Evolutionary conservation across 371 early-diverging fungal species (phyloP).

Genomic region (Syncephalis plumigaleata): DNA sequence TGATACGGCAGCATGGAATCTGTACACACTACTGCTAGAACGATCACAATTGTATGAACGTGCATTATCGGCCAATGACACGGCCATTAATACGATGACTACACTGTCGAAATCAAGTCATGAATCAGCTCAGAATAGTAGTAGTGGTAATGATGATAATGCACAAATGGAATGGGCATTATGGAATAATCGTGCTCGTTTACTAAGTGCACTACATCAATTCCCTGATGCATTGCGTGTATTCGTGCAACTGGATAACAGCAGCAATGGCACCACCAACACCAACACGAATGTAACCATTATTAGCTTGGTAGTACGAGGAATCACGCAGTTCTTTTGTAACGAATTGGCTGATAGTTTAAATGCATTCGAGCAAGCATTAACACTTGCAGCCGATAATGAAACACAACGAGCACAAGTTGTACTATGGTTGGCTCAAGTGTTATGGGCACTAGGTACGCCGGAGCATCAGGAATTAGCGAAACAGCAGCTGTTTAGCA

Average conservation of each 20-base stretch:
- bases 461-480: slow-evolving; percentile 59
- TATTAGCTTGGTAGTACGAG: slow-evolving; percentile 44
- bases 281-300: slow-evolving; percentile 8
- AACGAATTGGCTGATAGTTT: slow-evolving; percentile 47
- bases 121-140: slow-evolving; percentile 9
- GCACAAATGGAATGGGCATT: no score
- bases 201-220: slow-evolving; percentile 28
- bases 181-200: slow-evolving; percentile 33
- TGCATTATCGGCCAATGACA: slow-evolving; percentile 36
- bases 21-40: slow-evolving; percentile 62
- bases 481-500: slow-evolving; percentile 50
- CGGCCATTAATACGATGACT: not conserved
- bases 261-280: not conserved
- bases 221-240: slow-evolving; percentile 24
- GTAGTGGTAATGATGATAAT: no score
- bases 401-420: slow-evolving; percentile 34
- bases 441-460: slow-evolving; percentile 71
- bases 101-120: no score
- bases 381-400: slow-evolving; percentile 26
- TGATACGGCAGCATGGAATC: slow-evolving; percentile 42
- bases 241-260: slow-evolving; percentile 9
- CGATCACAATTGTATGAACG: slow-evolving; percentile 40
- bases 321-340: slow-evolving; percentile 58
- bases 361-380: slow-evolving; percentile 47
- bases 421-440: slow-evolving; percentile 56